Base-by-base conservation (phyloP, 2,329 filamentous ascomycete genomes). In the Pyricularia sp. region DNA sequence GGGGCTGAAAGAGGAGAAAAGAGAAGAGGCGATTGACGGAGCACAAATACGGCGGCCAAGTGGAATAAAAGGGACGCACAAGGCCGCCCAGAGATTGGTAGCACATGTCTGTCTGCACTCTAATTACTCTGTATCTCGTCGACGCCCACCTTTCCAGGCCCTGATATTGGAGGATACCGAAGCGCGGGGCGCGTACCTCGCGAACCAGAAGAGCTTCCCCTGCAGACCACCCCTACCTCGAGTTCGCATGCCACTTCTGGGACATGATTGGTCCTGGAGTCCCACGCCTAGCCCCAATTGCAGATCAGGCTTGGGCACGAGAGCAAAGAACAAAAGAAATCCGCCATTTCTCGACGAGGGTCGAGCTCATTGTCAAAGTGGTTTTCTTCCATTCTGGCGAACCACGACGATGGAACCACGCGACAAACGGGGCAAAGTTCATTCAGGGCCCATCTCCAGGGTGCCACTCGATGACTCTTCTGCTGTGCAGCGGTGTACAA, bases 111-210 rank as follows among this genome's bases (percentile, higher is more conserved):
- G 58, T 42, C 58, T 26, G 23, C 58, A 25, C 9, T 14, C 58
- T 63, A n/a, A n/a, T n/a, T n/a, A 17, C 59, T 55, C 42, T 55
- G 20, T 55, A 20, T 55, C 26, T 30, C 59, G 59, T 28, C 59
- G 59, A 25, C 59, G 25, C 59, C 59, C 59, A 63, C 25, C 12
- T 14, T 63, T 63, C 28, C 26, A 23, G 59, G 59, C 26, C 11
- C 59, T 63, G 59, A 63, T 63, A 63, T 63, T 63, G 59, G 59
- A 63, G 10, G 25, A 63, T 63, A 26, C 59, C 59, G 42, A 63
- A 63, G 59, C 59, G 59, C 59, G 59, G 59, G 59, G 59, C 59
- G 59, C 59, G 59, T 63, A 31, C 59, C 59, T 63, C 59, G 59
- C 59, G 28, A 20, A 63, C 59, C 59, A 63, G 1, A 63, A 4